Base-by-base conservation (phyloP, 2,329 filamentous ascomycete species). In the Pestalotiopsis sp. region DNA sequence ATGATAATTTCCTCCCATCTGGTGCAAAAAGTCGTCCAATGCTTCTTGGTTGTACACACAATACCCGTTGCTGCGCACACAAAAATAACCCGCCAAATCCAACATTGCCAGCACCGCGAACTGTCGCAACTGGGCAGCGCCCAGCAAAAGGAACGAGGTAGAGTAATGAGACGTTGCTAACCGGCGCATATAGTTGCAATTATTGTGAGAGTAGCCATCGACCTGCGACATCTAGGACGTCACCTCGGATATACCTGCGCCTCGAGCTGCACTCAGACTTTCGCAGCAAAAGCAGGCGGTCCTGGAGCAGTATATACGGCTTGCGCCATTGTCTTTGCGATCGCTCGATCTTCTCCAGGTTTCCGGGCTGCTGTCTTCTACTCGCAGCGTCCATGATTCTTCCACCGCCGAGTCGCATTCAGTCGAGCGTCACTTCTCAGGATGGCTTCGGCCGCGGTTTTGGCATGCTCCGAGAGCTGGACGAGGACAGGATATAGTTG, bases 371-470 rank as follows among this genome's bases (percentile, higher is more conserved):
- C 68, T 69, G 66, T 68, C 67, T 70, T 67, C 66, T 65, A 68
- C 74, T 70, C 66, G 68, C 74, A 82, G 83, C 82, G 82, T 83
- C 84, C 85, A 89, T 89, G 86, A 83, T 82, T 86, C 78, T 83
- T 86, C 78, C 82, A 79, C 81, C 79, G 79, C 75, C 78, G 72
- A 73, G 73, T 73, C 75, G 78, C 78, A 75, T 81, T 75, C 75
- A 77, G 73, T 83, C 79, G 79, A 84, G 81, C 78, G 81, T 79
- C 75, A 79, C 81, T 79, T 82, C 78, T 78, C 84, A 86, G 75
- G 78, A 89, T 89, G 87, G 86, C 87, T 79, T 80, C 85, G 78
- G 82, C 82, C 81, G 80, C 82, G 73, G 80, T 87, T 80, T 76
- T 83, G 78, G 77, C 78, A 71, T 80, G 79, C 73, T 80, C 77